These are phyloP conservation scores for Podaxis sp. DNA, from an alignment of 768 basidiomycete genomes.

Conservation along the genomic window DNA sequence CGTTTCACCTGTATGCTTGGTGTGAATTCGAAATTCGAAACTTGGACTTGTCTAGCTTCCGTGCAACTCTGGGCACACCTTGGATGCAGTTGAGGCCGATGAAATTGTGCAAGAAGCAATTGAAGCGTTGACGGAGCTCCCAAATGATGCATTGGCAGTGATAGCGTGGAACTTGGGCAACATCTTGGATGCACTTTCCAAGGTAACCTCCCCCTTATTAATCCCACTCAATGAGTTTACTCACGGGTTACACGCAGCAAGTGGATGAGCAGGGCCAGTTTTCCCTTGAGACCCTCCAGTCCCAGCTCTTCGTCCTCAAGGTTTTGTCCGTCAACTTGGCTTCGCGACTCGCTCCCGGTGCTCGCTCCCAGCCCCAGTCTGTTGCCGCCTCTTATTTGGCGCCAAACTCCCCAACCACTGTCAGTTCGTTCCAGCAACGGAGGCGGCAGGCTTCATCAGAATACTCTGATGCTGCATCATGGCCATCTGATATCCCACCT, in stretches of 20 bases:
- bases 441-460: slow-evolving; percentile 44
- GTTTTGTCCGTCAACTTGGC: slow-evolving; percentile 77
- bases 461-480: slow-evolving; percentile 20
- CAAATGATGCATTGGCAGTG: slow-evolving; percentile 73
- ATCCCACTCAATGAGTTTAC: slow-evolving; percentile 3
- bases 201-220: slow-evolving; percentile 43
- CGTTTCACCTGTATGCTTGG: slow-evolving; percentile 17
- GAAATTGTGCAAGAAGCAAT: slow-evolving; percentile 73
- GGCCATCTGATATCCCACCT: slow-evolving; percentile 56
- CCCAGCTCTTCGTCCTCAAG: slow-evolving; percentile 84
- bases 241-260: slow-evolving; percentile 39
- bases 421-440: slow-evolving; percentile 27
- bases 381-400: slow-evolving; percentile 24
- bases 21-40: not conserved
- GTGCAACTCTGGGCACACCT: slow-evolving; percentile 72
- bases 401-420: slow-evolving; percentile 37
- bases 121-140: slow-evolving; percentile 77
- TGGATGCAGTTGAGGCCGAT: slow-evolving; percentile 77
- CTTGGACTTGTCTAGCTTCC: slow-evolving; percentile 59
- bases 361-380: slow-evolving; percentile 29
- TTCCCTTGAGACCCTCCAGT: slow-evolving; percentile 76
- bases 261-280: slow-evolving; percentile 51
- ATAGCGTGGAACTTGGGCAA: slow-evolving; percentile 79
- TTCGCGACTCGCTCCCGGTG: slow-evolving; percentile 65
- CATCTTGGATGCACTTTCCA: slow-evolving; percentile 73